These are phyloP conservation scores for Mortierella sp. DNA, from an alignment of 371 early-diverging fungal genomes.

Conservation along the genomic window DNA sequence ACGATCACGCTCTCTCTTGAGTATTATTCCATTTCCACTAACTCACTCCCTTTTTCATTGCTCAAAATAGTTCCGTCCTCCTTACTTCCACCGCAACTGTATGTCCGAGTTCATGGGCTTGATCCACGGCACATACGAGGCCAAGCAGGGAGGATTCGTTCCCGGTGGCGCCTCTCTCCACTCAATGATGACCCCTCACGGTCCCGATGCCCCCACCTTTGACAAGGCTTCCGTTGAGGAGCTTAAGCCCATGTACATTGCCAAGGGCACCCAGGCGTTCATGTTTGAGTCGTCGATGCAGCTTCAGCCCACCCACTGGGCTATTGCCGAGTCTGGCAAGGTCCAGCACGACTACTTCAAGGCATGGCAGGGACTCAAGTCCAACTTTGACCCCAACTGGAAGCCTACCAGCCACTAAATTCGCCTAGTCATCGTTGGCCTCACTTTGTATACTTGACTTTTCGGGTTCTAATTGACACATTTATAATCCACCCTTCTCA, in stretches of 20 bases:
- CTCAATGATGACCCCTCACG: constrained; percentile 93
- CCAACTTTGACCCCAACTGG: constrained; percentile 66
- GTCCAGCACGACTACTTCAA: constrained; percentile 86
- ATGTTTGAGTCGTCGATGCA: constrained; percentile 96
- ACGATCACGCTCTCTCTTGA: not conserved
- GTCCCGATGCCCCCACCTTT: constrained; percentile 92
- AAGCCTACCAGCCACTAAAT: constrained; percentile 32
- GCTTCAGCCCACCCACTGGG: constrained; percentile 90
- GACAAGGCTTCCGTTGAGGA: constrained; percentile 81
- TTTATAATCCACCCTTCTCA: not conserved
- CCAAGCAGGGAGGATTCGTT: constrained; percentile 90
- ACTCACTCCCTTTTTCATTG: not conserved
- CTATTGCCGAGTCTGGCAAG: constrained; percentile 75
- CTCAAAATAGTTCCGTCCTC: constrained; percentile 84
- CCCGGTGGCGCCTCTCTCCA: constrained; percentile 95
- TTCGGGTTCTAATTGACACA: not conserved
- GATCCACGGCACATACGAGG: constrained; percentile 94
- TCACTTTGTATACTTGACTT: no score
- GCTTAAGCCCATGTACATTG: constrained; percentile 84
- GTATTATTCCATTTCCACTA: not conserved
- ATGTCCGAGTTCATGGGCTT: constrained; percentile 98
- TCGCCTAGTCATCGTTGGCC: no score
- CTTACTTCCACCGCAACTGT: constrained; percentile 96
- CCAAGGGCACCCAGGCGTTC: constrained; percentile 89
- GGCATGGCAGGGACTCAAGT: constrained; percentile 78